Base-by-base conservation (phyloP, 2,329 filamentous ascomycete genomes). In the Macrophomina pseudophaseolina region DNA sequence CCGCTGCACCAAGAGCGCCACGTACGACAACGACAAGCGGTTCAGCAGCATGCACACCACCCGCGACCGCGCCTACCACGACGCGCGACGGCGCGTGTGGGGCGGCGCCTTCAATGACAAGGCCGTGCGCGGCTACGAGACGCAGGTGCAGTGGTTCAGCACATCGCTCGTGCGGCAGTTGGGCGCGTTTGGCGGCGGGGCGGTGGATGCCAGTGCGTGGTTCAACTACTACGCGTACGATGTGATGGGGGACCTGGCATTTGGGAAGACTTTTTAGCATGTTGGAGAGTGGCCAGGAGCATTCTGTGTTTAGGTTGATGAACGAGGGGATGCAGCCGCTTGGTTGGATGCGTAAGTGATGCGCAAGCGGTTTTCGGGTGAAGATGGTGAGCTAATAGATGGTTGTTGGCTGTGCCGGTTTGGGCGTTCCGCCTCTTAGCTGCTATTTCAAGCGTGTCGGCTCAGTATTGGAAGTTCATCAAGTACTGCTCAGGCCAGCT, bases 211-310 rank as follows among this genome's bases (percentile, higher is more conserved):
- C 12, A 74, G 73, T 5, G 68, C 73, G 51, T 77, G 75, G 76
- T 65, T 75, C 32, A 74, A 78, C 59, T 83, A 76, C 68, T 78
- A 83, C 66, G 77, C 79, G 65, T 81, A 84, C 66, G 83, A 85
- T 67, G 76, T 85, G 18, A 84, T 86, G 79, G 81, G 80, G 6
- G 81, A 83, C 64, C 69, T 83, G n/a, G 77, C 75, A 7, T 80
- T 81, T 67, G 80, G 75, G n/a, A 78, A 79, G 66, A 73, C 76
- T 42, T 80, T 80, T 83, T 70, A 73, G 73, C 28, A 80, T 80
- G 73, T 69, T 80, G 23, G 68, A 70, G 5, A 67, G 40, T 6
- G 74, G 69, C 0, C 44, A 62, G 38, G 70, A 74, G 35, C 73
- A 77, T 60, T 69, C 71, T 14, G 77, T 76, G 0, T 78, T 81